Evolutionary conservation across 129 eudicot species (phyloP).

Genomic region (Pittosporum tobira): DNA sequence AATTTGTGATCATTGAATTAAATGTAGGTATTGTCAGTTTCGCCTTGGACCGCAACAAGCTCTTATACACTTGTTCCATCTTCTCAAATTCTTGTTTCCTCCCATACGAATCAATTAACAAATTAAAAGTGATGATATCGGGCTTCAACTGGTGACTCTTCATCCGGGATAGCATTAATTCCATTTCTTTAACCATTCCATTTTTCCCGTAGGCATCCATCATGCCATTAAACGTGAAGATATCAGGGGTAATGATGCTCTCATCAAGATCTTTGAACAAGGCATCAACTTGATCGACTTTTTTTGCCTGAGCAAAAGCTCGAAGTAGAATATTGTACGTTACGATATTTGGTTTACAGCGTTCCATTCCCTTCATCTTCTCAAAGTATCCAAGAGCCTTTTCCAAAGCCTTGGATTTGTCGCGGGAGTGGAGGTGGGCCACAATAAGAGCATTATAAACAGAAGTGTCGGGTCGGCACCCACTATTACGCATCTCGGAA

Average conservation of each 20-base stretch:
- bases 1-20: conserved; percentile 80
- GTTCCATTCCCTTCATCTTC: conserved; percentile 84
- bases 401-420: conserved; percentile 66
- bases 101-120: conserved; percentile 89
- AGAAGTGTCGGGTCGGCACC: conserved; percentile 88
- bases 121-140: conserved; percentile 60
- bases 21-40: conserved; percentile 70
- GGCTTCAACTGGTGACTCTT: conserved; percentile 70
- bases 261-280: conserved; percentile 74
- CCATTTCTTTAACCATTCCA: conserved; percentile 93
- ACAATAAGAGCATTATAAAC: conserved; percentile 82
- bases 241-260: conserved; percentile 66
- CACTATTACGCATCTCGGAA: conserved; percentile 93
- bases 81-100: conserved; percentile 85
- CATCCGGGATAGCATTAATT: conserved; percentile 60
- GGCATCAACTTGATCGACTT: conserved; percentile 56
- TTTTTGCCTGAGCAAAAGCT: conserved; percentile 75
- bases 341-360: conserved; percentile 68
- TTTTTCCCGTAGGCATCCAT: conserved; percentile 95
- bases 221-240: conserved; percentile 79
- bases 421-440: conserved; percentile 83
- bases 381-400: conserved; percentile 78
- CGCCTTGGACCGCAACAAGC: conserved; percentile 69
- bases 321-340: conserved; percentile 82
- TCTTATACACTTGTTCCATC: conserved; percentile 90